Conservation (phyloP, 257 asterid genomes). For the Solanum dulcamara region DNA sequence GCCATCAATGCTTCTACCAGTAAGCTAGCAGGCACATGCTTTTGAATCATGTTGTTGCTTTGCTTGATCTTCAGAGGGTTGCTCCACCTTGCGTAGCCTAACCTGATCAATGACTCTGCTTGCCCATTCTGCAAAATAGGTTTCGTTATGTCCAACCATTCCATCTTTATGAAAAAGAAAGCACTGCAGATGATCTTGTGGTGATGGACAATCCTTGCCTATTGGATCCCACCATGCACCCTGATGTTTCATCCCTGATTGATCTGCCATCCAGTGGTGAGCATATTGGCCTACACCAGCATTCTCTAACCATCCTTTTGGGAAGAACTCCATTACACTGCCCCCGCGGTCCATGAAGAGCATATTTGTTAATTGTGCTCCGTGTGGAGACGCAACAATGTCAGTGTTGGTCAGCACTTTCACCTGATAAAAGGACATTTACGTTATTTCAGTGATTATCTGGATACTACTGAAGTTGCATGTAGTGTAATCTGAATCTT, state of each 20-base stretch:
- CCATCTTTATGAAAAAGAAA: conserved; percentile 18
- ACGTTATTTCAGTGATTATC: neutral
- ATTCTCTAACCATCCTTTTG: conserved; percentile 21
- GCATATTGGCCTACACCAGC: conserved; percentile 23
- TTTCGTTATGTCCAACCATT: conserved; percentile 21
- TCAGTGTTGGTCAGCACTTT: conserved; percentile 14
- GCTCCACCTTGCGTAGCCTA: conserved; percentile 2
- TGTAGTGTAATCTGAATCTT: neutral
- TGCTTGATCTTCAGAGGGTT: neutral
- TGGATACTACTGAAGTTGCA: neutral
- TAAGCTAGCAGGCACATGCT: conserved; percentile 6
- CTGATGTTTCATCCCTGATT: conserved; percentile 23
- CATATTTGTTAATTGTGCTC: conserved; percentile 29
- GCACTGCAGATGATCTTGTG: conserved; percentile 9
- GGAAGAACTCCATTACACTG: conserved; percentile 31
- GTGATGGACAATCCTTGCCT: conserved; percentile 17
- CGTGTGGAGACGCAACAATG: conserved; percentile 28
- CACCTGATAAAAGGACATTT: conserved; percentile 7
- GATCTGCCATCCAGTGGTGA: conserved; percentile 24
- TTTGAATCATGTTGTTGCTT: neutral
- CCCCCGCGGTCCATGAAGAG: conserved; percentile 21
- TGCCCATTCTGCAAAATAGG: conserved; percentile 25
- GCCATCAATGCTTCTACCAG: neutral
- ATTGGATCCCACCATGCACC: conserved; percentile 31
- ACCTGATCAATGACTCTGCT: conserved; percentile 16